Evolutionary conservation across 805 yeast species (phyloP).

Genomic region (Metschnikowia matae): DNA sequence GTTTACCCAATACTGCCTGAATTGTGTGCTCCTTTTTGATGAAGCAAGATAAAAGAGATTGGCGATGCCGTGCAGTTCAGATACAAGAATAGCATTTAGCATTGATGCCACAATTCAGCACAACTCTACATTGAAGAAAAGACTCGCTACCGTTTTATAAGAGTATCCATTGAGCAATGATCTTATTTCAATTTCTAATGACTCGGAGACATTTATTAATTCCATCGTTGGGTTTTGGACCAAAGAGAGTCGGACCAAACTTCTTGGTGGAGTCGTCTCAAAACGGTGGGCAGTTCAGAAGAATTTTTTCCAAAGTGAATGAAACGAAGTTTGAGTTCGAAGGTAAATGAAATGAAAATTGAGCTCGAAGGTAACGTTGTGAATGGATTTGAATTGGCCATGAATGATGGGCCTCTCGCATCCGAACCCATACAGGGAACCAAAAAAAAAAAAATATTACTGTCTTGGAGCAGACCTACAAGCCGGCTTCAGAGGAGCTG

Average conservation of each 20-base stretch:
- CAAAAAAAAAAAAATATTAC: too few species aligned
- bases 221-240: constrained; percentile 67
- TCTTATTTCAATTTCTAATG: constrained; percentile 18
- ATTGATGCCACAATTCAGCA: constrained; percentile 16
- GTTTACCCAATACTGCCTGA: constrained; percentile 55
- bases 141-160: constrained; percentile 10
- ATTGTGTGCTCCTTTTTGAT: constrained; percentile 47
- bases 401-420: constrained; percentile 81
- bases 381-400: constrained; percentile 83
- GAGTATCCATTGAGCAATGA: constrained; percentile 14
- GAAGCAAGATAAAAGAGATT: constrained; percentile 43
- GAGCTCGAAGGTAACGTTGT: constrained; percentile 63
- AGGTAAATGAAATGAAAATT: too few species aligned
- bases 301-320: constrained; percentile 21
- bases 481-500: constrained; percentile 28
- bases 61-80: constrained; percentile 25
- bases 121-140: constrained; percentile 10
- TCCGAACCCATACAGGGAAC: constrained; percentile 86
- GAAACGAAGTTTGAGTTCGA: constrained; percentile 38
- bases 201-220: constrained; percentile 21
- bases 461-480: constrained; percentile 28
- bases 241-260: constrained; percentile 72
- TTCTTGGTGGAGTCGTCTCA: constrained; percentile 54
- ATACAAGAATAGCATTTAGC: constrained; percentile 14
- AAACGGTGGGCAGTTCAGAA: constrained; percentile 26